A percentile compares a stretch with the other conserved stretches of the same genome.
These are phyloP conservation scores for Cryptococcus neoformans DNA, from an alignment of 1,284 basidiomycete species.

Conservation along the genomic window DNA sequence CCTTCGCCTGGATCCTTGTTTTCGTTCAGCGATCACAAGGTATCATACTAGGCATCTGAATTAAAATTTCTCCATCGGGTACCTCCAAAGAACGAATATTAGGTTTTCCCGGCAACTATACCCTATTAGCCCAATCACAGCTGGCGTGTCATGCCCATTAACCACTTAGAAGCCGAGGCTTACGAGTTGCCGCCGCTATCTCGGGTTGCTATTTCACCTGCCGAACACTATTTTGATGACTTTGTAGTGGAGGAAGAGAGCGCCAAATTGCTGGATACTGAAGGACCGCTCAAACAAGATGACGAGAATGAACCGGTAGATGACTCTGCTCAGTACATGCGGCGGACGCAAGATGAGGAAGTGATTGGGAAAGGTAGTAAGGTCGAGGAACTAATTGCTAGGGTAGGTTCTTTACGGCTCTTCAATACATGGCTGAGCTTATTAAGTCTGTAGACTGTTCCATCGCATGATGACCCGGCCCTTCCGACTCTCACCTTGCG, in stretches of 20 bases:
- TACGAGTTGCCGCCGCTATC: conserved; percentile 37
- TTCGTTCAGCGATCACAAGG: too few species aligned
- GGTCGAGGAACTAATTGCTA: conserved; percentile 35
- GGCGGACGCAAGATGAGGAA: conserved; percentile 21
- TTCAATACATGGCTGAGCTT: background rate
- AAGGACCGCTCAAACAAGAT: conserved; percentile 2
- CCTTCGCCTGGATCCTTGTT: too few species aligned
- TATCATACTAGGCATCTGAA: too few species aligned
- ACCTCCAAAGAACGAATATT: too few species aligned
- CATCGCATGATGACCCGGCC: conserved; percentile 55
- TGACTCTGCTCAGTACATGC: conserved; percentile 12
- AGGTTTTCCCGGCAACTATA: too few species aligned
- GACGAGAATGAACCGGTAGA: conserved; percentile 7
- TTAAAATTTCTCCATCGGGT: too few species aligned
- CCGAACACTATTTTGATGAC: background rate
- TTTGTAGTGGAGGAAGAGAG: background rate
- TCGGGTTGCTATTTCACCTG: background rate
- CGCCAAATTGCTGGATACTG: conserved; percentile 7
- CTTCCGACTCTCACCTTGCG: conserved; percentile 55
- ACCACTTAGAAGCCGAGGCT: conserved; percentile 34
- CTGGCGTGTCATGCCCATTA: conserved; percentile 10
- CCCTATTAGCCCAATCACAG: background rate
- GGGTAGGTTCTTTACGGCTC: conserved; percentile 19
- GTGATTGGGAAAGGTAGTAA: conserved; percentile 35
- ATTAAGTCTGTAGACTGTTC: conserved; percentile 47